Percentiles rank a stretch among this genome's conserved stretches.
phyloP scores from a whole-genome alignment of 148 eudicot species.

The Persicaria maculosa region DNA sequence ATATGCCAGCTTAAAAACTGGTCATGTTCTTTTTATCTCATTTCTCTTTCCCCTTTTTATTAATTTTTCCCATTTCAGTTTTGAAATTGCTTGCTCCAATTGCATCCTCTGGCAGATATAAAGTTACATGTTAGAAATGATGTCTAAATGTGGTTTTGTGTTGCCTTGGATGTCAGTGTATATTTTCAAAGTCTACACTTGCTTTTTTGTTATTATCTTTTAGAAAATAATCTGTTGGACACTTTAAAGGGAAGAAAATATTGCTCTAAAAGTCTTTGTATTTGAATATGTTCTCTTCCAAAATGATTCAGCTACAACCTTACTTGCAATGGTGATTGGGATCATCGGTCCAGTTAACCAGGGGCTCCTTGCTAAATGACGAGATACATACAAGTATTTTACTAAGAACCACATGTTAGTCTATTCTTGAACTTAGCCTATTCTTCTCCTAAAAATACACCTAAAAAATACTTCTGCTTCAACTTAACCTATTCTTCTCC shows the following conservation, averaged over 20 bases:
- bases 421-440: no score
- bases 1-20: no score
- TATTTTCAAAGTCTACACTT: neutral
- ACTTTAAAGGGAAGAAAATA: neutral
- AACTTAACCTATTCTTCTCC: conserved; percentile 15
- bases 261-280: neutral
- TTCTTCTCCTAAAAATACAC: no score
- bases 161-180: no score
- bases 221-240: neutral
- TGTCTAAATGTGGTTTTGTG: no score
- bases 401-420: conserved; percentile 91
- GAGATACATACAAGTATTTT: conserved; percentile 86
- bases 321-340: conserved; percentile 90
- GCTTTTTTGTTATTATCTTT: neutral
- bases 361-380: conserved; percentile 86
- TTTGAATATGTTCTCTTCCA: conserved; percentile 77
- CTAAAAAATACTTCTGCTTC: neutral
- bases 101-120: no score
- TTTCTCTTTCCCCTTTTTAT: no score
- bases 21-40: no score
- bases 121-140: no score
- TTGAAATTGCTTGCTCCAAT: no score
- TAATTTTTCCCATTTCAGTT: no score
- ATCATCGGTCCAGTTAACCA: conserved; percentile 80
- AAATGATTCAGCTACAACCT: conserved; percentile 93